A percentile compares a stretch with the other conserved stretches of the same genome.
phyloP scores from a whole-genome alignment of 1,284 basidiomycete genomes.

The Heterobasidion irregulare region DNA sequence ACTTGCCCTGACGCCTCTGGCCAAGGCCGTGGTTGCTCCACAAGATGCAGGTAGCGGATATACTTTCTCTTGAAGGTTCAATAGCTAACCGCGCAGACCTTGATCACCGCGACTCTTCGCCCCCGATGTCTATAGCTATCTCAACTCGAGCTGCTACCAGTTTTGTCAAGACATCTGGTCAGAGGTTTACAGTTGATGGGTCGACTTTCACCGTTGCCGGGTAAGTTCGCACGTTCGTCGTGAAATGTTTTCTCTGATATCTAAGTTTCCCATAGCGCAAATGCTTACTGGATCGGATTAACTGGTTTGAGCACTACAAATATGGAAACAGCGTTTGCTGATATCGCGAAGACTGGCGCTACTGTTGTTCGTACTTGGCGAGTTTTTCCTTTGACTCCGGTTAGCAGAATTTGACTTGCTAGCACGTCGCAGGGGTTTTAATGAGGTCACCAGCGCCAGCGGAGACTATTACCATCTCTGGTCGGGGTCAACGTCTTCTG shows the following conservation, averaged over 20 bases:
- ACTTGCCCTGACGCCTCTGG: too few relatives aligned
- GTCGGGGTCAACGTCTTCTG: slow-evolving; percentile 28
- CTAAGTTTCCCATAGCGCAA: slow-evolving; percentile 12
- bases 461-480: slow-evolving; percentile 43
- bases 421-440: slow-evolving; percentile 45
- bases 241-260: too few relatives aligned
- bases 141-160: slow-evolving; percentile 24
- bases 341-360: slow-evolving; percentile 44
- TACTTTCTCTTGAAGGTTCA: too few relatives aligned
- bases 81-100: too few relatives aligned
- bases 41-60: too few relatives aligned
- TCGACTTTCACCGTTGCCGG: slow-evolving; percentile 41
- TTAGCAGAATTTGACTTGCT: background rate
- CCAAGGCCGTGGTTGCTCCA: too few relatives aligned
- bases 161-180: slow-evolving; percentile 42
- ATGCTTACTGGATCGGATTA: slow-evolving; percentile 47
- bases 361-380: slow-evolving; percentile 55
- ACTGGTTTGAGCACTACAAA: slow-evolving; percentile 27
- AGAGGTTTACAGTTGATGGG: slow-evolving; percentile 43
- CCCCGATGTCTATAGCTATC: too few relatives aligned
- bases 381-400: slow-evolving; percentile 7
- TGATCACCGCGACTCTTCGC: too few relatives aligned
- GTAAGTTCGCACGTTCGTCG: slow-evolving; percentile 11
- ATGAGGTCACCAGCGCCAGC: slow-evolving; percentile 45
- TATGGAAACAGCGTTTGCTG: slow-evolving; percentile 39